Percentiles rank a stretch among this genome's conserved stretches.
These are phyloP conservation scores for Ascochyta clinopodiicola DNA, from an alignment of 2,329 filamentous ascomycete genomes.

Conservation along the genomic window DNA sequence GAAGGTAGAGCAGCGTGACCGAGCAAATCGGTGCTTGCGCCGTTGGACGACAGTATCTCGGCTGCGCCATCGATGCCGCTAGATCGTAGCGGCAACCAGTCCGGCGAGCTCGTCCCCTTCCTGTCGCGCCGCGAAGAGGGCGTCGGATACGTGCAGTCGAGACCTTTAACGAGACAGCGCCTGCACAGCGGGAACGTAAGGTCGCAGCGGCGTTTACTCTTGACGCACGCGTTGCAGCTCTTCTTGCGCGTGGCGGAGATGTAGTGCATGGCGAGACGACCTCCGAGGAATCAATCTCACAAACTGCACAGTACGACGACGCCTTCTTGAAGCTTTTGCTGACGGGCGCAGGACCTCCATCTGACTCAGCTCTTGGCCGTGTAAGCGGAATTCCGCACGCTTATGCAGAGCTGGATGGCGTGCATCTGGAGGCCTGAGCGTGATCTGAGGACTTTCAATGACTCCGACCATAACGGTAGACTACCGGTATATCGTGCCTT, in stretches of 20 bases:
- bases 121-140: constrained; percentile 26
- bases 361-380: constrained; percentile 4
- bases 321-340: constrained; percentile 4
- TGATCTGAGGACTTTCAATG: neutral
- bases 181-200: constrained; percentile 40
- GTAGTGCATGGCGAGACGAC: constrained; percentile 25
- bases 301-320: neutral
- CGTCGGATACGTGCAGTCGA: constrained; percentile 36
- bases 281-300: neutral
- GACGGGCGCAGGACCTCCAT: neutral
- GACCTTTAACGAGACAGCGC: constrained; percentile 34
- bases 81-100: constrained; percentile 11
- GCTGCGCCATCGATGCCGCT: constrained; percentile 5
- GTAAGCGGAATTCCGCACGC: constrained; percentile 6
- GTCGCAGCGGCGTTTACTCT: constrained; percentile 40
- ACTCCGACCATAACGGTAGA: neutral
- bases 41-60: constrained; percentile 9
- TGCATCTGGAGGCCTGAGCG: neutral
- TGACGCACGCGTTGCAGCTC: constrained; percentile 38
- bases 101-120: constrained; percentile 29
- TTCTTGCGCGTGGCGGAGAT: constrained; percentile 42
- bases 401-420: constrained; percentile 1
- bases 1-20: constrained; percentile 1
- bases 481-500: too few relatives aligned
- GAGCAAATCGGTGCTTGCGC: constrained; percentile 6